Evolutionary conservation across 768 basidiomycete species (phyloP).

Genomic region (Strobilomyces echinocephalus): DNA sequence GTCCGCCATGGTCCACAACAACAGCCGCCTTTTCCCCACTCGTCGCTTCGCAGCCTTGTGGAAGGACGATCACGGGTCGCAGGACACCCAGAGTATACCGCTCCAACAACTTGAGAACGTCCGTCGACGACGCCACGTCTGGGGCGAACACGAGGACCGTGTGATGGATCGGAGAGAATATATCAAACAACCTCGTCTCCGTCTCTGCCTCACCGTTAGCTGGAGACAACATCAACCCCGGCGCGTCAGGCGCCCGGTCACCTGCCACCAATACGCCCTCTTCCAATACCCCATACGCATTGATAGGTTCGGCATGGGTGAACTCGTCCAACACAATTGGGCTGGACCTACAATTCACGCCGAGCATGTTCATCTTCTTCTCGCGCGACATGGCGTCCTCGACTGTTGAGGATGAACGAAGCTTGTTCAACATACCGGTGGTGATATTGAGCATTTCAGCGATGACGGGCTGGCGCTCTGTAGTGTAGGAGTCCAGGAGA

Average conservation of each 20-base stretch:
- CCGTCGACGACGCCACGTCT: background rate
- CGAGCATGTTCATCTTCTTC: conserved; percentile 22
- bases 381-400: background rate
- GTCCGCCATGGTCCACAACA: conserved; percentile 34
- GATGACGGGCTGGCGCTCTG: conserved; percentile 45
- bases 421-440: conserved; percentile 19
- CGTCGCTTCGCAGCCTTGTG: background rate
- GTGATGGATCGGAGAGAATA: conserved; percentile 18
- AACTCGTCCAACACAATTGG: too few relatives aligned
- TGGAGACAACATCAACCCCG: conserved; percentile 30
- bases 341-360: conserved; percentile 18
- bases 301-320: too few relatives aligned
- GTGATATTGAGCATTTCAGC: conserved; percentile 41
- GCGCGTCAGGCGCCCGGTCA: conserved; percentile 43
- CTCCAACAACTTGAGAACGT: conserved; percentile 7
- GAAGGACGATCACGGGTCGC: conserved; percentile 13
- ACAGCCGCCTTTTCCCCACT: conserved; percentile 24
- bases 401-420: background rate
- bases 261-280: conserved; percentile 35
- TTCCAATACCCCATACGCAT: background rate
- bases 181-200: conserved; percentile 19
- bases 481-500: conserved; percentile 38
- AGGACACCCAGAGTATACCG: conserved; percentile 6
- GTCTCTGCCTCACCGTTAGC: background rate
- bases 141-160: background rate